Base-by-base conservation (phyloP, 805 yeast genomes). In the Starmera amethionina region DNA sequence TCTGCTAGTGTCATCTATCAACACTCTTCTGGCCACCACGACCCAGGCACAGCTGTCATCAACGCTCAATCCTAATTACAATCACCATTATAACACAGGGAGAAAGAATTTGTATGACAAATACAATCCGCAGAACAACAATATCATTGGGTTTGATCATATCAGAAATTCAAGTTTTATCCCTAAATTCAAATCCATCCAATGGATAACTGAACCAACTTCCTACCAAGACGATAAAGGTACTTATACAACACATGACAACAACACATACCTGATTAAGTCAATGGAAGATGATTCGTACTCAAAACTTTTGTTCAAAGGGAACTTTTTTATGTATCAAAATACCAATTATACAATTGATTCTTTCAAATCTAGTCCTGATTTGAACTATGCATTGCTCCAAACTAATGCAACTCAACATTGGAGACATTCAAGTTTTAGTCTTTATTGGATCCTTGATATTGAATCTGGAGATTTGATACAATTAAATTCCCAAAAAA, bases 141-240 rank as follows among this genome's bases (percentile, higher is more conserved):
- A 35, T 18, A 36, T 46, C 14, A 41, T 55, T 3, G 49, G 56
- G 1, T 69, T 77, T 39, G 60, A 63, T 2, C 62, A 65, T 33
- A 62, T 68, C 3, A 68, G 90, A 46, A 72, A 73, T 38, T 77
- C 77, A 1, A 66, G 72, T 4, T 82, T 82, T 49, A 45, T 54
- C 0, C 81, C 93, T 0, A 58, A 63, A 13, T 59, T 52, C 38
- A 72, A 74, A 45, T 57, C 71, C 8, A 65, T 86, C 29, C 90
- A 82, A 56, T 86, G 95, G 95, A 73, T 85, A 35, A 51, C 56
- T 10, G 64, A 60, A 14, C 75, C 76, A 2, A 66, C 66, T 19
- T 72, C 81, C 0, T 52, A 62, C 9, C 46, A 48, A 11, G 60
- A 73, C 45, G 89, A 81, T 54, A 71, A 70, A 42, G 95, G 95